Evolutionary conservation across 306 rosid species (phyloP), one percentile per base, ranked within the genome.

Genomic region (Rosa multiflora): DNA sequence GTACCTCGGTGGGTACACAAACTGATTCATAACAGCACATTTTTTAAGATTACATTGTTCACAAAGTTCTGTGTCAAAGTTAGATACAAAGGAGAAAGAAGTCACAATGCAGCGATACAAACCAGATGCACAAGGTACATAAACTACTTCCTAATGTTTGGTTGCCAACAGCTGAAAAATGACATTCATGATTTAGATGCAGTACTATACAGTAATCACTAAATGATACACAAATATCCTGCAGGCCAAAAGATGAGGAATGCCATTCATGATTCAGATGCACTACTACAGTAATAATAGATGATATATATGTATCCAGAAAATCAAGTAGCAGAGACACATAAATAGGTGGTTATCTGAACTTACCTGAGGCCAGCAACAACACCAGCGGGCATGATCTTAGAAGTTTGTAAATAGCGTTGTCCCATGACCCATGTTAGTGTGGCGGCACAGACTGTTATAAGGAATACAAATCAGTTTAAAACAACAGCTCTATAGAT

Each of bases 321-420:
- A n/a, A 73, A 21, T 48, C 20, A 23, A 23, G 26, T 59, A 67
- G 35, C 20, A 35, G 35, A 68, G 49, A 69, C 70, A 71, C 53
- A 52, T 40, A 43, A 21, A 71, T 43, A 47, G 29, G 70, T 37
- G 5, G 44, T 12, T 13, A 32, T 40, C 75, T 64, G 70, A n/a
- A 63, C 66, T 80, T 84, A 91, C 98, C 96, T 94, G 75, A 94
- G 75, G 76, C 92, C 98, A 20, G 98, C 96, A 21, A 94, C 88
- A 79, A 94, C 46, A 70, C 96, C 98, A 80, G 98, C 91, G 17
- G 98, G 98, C 96, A 94, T 91, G 74, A 94, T 29, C 91, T 94
- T 94, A 5, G 91, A 90, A 59, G 97, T 91, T 70, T 81, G 83
- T 85, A 94, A 0, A 70, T 94, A 91, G 3, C 97, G 90, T 81